Evolutionary conservation across 345 rosid species (phyloP).

Genomic region (Brassica incana): DNA sequence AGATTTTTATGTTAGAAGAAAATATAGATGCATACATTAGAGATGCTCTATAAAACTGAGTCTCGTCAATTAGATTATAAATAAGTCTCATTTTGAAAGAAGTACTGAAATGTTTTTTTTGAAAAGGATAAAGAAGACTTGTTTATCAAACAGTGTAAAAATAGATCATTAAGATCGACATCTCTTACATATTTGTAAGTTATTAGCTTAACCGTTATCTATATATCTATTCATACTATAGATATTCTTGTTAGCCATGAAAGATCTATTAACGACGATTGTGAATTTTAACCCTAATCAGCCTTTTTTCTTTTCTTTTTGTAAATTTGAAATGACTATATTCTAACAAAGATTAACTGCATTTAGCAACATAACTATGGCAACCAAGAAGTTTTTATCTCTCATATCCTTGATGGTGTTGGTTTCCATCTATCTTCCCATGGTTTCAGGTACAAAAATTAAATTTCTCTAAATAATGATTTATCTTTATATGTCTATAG

Average conservation of each 20-base stretch:
- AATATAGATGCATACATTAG: no score
- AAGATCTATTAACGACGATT: neutral
- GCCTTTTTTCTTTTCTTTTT: neutral
- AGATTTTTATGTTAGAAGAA: no score
- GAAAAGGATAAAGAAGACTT: neutral
- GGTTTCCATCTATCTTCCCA: conserved; percentile 1
- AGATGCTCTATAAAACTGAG: no score
- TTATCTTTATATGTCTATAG: neutral
- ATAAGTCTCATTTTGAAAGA: neutral
- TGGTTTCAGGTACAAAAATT: conserved; percentile 8
- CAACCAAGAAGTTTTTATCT: neutral
- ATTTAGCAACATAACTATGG: conserved; percentile 4
- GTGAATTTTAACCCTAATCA: neutral
- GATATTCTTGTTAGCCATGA: neutral
- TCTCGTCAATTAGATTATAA: neutral
- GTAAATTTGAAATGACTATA: neutral
- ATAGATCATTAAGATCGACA: neutral
- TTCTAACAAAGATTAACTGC: neutral
- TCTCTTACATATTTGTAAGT: neutral
- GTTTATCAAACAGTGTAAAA: neutral
- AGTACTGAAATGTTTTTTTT: neutral
- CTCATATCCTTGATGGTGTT: conserved; percentile 1
- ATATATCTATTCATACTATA: neutral
- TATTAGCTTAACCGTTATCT: neutral
- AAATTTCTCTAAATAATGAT: neutral